Evolutionary conservation across 441 rosid genomes (phyloP), one percentile per base, ranked within the genome.

Genomic region (Adansonia gregorii): DNA sequence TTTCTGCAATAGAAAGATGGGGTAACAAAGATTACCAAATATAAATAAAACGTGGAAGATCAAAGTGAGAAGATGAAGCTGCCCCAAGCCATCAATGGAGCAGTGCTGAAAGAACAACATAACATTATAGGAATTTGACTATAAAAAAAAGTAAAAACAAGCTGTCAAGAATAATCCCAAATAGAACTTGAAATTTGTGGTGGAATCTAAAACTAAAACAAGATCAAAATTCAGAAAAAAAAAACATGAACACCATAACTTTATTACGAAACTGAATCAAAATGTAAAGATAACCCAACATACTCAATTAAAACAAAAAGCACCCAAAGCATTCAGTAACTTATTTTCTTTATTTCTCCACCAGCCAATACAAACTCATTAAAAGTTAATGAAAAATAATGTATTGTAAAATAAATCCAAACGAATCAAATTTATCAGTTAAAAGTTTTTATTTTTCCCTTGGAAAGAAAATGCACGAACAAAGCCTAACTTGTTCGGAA

Each of bases 1-100:
- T 31, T 74, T 88, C 90, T 87, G 68, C 45, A 73, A 67, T 43
- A 6, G 10, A 59, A 76, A 78, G 8, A 14, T 22, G 0, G 4
- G 2, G 7, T 20, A 51, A 46, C 8, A 46, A 46, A 46, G 1
- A 1, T 46, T 46, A 46, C 27, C 27, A 24, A 24, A 6, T 10
- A 59, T n/a, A 22, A 56, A 11, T 6, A n/a, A 69, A 69, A 78
- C 3, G 3, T 11, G 0, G 15, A 74, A 24, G 35, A 45, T n/a
- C 55, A 14, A 12, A 51, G 55, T 12, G 55, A 51, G 1, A 46
- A 78, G 17, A 58, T 12, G 11, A 4, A 11, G 61, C 2, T 45
- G 59, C 27, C 2, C 43, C 58, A 46, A 7, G 2, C 55, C 43
- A 24, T 1, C 17, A 24, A 61, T 61, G 9, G 6, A 59, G 5